phyloP scores from a whole-genome alignment of 352 stramenopile genomes.

The Globisporangium camurandrum region DNA sequence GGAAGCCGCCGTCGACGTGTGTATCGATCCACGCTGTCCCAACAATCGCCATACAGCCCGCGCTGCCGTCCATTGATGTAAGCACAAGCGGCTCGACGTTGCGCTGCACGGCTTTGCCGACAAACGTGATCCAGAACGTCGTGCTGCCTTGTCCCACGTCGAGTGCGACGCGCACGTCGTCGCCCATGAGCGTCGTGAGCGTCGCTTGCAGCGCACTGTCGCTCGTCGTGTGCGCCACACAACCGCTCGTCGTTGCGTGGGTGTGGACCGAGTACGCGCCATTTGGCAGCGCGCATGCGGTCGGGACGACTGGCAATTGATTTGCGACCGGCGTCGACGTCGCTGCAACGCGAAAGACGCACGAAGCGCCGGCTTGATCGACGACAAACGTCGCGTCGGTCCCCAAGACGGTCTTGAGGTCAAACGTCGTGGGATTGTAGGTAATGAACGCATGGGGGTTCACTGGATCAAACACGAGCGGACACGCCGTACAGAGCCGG shows the following conservation, averaged over 20 bases:
- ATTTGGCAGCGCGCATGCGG: slow-evolving; percentile 21
- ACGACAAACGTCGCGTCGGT: slow-evolving; percentile 69
- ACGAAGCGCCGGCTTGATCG: slow-evolving; percentile 31
- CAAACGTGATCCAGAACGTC: slow-evolving; percentile 87
- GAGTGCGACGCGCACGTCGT: slow-evolving; percentile 54
- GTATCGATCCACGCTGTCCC: slow-evolving; percentile 60
- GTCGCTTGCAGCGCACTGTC: slow-evolving; percentile 19
- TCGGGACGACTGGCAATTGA: slow-evolving; percentile 30
- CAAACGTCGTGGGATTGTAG: slow-evolving; percentile 37
- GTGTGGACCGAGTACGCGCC: slow-evolving; percentile 43
- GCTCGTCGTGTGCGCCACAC: slow-evolving; percentile 28
- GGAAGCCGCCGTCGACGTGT: slow-evolving; percentile 68
- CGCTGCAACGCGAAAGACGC: slow-evolving; percentile 47
- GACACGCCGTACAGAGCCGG: slow-evolving; percentile 27
- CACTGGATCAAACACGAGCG: slow-evolving; percentile 28
- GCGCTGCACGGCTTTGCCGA: slow-evolving; percentile 40
- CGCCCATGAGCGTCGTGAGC: slow-evolving; percentile 36
- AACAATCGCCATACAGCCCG: slow-evolving; percentile 34
- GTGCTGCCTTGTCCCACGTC: slow-evolving; percentile 36
- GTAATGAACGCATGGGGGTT: slow-evolving; percentile 55
- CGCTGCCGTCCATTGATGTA: slow-evolving; percentile 43
- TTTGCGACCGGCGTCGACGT: slow-evolving; percentile 21
- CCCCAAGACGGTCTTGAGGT: slow-evolving; percentile 66
- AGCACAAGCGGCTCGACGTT: slow-evolving; percentile 38
- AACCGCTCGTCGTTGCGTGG: slow-evolving; percentile 34